Evolutionary conservation across 768 basidiomycete genomes (phyloP).

Genomic region (Paxillus involutus): DNA sequence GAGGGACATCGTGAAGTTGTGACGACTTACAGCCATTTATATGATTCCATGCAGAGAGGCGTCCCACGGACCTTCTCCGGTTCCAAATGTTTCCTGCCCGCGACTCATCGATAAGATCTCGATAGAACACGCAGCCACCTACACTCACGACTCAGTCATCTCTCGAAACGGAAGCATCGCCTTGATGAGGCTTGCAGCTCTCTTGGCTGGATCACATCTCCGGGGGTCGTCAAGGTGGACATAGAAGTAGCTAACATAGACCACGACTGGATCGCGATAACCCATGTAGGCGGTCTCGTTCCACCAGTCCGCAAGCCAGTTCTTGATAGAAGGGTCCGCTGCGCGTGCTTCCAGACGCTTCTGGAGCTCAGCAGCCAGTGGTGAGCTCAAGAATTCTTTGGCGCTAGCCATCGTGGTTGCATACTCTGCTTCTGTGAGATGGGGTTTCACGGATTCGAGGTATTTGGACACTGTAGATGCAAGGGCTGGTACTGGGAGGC

Average conservation of each 20-base stretch:
- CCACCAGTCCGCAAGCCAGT: slow-evolving; percentile 99
- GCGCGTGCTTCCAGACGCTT: slow-evolving; percentile 75
- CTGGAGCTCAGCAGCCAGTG: slow-evolving; percentile 73
- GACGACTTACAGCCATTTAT: slow-evolving; percentile 79
- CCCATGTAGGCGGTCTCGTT: slow-evolving; percentile 89
- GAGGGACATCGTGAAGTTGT: not conserved
- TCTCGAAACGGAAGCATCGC: slow-evolving; percentile 84
- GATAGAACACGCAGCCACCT: slow-evolving; percentile 1
- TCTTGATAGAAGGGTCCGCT: slow-evolving; percentile 51
- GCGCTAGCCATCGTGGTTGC: slow-evolving; percentile 58
- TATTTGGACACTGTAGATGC: slow-evolving; percentile 85
- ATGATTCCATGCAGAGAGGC: slow-evolving; percentile 91
- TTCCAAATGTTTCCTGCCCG: slow-evolving; percentile 66
- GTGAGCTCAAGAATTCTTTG: slow-evolving; percentile 65
- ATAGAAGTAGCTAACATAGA: slow-evolving; percentile 95
- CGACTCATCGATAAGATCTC: not conserved
- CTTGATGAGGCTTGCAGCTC: slow-evolving; percentile 84
- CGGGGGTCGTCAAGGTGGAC: slow-evolving; percentile 72
- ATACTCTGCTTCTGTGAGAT: slow-evolving; percentile 65
- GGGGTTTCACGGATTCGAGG: slow-evolving; percentile 80
- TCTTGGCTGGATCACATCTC: slow-evolving; percentile 54
- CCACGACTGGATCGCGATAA: slow-evolving; percentile 87
- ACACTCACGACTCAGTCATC: slow-evolving; percentile 73
- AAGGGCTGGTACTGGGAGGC: slow-evolving; percentile 82
- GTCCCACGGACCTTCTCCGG: slow-evolving; percentile 80